Conservation (phyloP, 2,329 filamentous ascomycete species). For the Hirsutella thompsonii region DNA sequence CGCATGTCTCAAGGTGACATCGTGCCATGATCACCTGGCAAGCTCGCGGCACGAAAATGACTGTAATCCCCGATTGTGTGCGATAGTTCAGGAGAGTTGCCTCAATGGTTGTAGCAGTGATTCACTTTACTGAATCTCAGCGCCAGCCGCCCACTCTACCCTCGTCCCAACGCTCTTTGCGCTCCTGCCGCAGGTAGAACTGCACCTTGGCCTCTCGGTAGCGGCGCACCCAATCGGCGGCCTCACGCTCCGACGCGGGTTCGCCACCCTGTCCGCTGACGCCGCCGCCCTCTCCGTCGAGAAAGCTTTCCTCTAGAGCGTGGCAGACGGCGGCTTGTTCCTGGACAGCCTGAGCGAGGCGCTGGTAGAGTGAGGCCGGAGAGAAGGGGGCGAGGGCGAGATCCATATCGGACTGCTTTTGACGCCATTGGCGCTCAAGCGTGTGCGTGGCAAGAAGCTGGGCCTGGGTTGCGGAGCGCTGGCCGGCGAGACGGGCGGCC, state of each 20-base stretch:
- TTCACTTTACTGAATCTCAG: background rate
- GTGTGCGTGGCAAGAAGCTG: constrained; percentile 73
- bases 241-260: constrained; percentile 64
- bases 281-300: constrained; percentile 41
- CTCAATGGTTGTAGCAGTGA: too few relatives aligned
- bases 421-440: constrained; percentile 82
- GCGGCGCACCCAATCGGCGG: constrained; percentile 69
- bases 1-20: too few relatives aligned
- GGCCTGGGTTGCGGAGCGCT: constrained; percentile 62
- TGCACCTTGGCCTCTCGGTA: constrained; percentile 70
- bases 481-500: constrained; percentile 42
- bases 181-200: constrained; percentile 70
- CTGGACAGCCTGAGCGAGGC: constrained; percentile 59
- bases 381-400: constrained; percentile 72
- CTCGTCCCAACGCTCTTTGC: constrained; percentile 91
- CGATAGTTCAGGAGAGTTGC: too few relatives aligned
- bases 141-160: constrained; percentile 91
- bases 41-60: too few relatives aligned
- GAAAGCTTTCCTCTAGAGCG: constrained; percentile 84
- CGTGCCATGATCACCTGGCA: too few relatives aligned
- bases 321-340: constrained; percentile 74
- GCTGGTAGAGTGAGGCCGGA: constrained; percentile 74
- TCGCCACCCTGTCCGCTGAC: constrained; percentile 11
- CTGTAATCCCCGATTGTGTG: too few relatives aligned
- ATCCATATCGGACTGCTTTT: constrained; percentile 84